A percentile compares a stretch with the other conserved stretches of the same genome.
phyloP scores from a whole-genome alignment of 2,329 filamentous ascomycete genomes.

The Colletotrichum destructivum region DNA sequence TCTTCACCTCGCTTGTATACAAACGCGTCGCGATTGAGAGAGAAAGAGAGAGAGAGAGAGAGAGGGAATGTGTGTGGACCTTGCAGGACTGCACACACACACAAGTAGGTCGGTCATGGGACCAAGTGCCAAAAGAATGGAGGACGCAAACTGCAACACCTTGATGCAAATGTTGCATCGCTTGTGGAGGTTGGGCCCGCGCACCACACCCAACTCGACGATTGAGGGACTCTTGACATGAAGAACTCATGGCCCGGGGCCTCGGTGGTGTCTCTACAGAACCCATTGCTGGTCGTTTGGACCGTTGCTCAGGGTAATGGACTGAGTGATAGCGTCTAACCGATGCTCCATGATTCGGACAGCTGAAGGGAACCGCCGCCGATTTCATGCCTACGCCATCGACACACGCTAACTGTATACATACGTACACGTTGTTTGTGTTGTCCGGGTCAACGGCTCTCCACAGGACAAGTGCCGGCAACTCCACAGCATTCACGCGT shows the following conservation, averaged over 20 bases:
- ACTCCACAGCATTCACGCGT: slow-evolving; percentile 9
- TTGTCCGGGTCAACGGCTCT: background rate
- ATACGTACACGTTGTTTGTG: background rate
- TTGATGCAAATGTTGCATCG: slow-evolving; percentile 9
- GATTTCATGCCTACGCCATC: background rate
- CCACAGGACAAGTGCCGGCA: slow-evolving; percentile 18
- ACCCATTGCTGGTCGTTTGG: background rate
- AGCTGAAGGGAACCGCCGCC: background rate
- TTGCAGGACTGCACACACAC: slow-evolving; percentile 1
- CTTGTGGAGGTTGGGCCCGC: background rate
- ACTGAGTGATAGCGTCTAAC: background rate
- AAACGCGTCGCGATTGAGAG: slow-evolving; percentile 24
- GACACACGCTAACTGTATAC: background rate
- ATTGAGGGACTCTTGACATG: slow-evolving; percentile 12
- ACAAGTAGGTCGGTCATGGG: slow-evolving; percentile 2
- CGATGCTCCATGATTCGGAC: background rate
- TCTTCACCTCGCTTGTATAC: slow-evolving; percentile 38
- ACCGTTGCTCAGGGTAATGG: background rate
- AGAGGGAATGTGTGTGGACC: background rate
- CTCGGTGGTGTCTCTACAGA: slow-evolving; percentile 6
- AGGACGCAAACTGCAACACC: slow-evolving; percentile 7
- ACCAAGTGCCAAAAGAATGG: background rate
- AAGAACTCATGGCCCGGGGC: slow-evolving; percentile 25
- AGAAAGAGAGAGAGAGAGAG: too few relatives aligned
- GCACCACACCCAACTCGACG: background rate